Evolutionary conservation across 176 grass and related monocot genomes (phyloP).

Genomic region (maize (Zea mays)): DNA sequence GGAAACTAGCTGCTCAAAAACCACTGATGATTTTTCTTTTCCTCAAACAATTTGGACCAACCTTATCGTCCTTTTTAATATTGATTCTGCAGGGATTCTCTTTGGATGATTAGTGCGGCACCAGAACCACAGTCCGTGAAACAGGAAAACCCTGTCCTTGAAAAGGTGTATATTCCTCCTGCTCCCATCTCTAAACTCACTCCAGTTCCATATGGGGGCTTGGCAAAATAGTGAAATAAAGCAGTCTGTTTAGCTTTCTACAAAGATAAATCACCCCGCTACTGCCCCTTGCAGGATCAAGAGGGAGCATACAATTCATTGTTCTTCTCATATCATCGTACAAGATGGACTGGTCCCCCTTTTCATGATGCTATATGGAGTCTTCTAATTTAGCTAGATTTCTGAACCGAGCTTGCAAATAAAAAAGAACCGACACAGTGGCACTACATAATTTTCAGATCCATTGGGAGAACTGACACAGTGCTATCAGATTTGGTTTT

Average conservation of each 20-base stretch:
- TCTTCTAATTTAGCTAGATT: not conserved
- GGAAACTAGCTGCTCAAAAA: not conserved
- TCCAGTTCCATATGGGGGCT: not conserved
- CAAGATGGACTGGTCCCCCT: conserved; percentile 33
- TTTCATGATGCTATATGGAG: not conserved
- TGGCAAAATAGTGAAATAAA: conserved; percentile 15
- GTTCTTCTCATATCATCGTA: conserved; percentile 16
- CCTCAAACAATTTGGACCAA: conserved; percentile 3
- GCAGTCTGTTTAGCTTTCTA: not conserved
- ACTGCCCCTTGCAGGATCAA: conserved; percentile 48
- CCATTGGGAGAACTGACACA: conserved; percentile 21
- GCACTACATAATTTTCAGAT: conserved; percentile 30
- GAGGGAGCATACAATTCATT: conserved; percentile 41
- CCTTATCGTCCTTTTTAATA: conserved; percentile 30
- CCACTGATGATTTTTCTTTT: not conserved
- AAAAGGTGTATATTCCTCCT: conserved; percentile 44
- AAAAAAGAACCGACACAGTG: conserved; percentile 37
- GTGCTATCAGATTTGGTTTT: conserved; percentile 41
- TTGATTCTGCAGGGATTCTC: conserved; percentile 68
- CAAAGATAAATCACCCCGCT: conserved; percentile 28
- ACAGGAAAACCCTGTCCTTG: conserved; percentile 55
- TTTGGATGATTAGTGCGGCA: conserved; percentile 53
- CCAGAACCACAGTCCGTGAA: conserved; percentile 50
- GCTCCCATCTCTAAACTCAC: not conserved
- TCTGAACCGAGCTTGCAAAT: not conserved